These are phyloP conservation scores for Aureobasidium sp. DNA, from an alignment of 2,329 filamentous ascomycete genomes.

Conservation along the genomic window DNA sequence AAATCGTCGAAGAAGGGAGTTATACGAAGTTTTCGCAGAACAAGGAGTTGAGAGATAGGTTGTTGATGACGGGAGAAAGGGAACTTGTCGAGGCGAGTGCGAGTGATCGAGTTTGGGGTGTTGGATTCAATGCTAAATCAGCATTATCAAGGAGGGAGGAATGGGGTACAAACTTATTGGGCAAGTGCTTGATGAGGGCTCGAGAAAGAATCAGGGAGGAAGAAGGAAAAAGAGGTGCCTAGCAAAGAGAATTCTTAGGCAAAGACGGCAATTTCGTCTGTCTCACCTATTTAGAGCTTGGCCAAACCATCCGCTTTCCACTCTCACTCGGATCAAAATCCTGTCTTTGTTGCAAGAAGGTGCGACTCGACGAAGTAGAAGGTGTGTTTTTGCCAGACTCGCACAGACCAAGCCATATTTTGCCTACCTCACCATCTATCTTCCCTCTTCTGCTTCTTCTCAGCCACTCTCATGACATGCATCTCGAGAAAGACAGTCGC, in stretches of 20 bases:
- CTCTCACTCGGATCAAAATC: too few species aligned
- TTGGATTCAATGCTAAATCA: constrained; percentile 48
- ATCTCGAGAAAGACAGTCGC: not conserved
- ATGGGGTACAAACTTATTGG: constrained; percentile 59
- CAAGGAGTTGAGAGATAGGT: constrained; percentile 34
- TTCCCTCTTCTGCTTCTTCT: not conserved
- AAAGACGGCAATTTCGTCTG: not conserved
- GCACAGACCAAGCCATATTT: not conserved
- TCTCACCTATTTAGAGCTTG: not conserved
- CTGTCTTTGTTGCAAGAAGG: not conserved
- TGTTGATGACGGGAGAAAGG: constrained; percentile 50
- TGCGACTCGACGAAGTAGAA: not conserved
- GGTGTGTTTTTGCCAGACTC: not conserved
- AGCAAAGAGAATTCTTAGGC: too few species aligned
- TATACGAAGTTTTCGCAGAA: constrained; percentile 49
- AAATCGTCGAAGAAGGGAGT: constrained; percentile 51
- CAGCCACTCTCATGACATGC: not conserved
- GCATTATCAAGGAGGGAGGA: constrained; percentile 37
- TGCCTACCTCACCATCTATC: not conserved
- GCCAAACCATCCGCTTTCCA: not conserved
- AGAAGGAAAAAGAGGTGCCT: not conserved
- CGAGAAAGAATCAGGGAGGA: constrained; percentile 43
- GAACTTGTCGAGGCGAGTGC: constrained; percentile 53
- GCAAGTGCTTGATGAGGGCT: constrained; percentile 52
- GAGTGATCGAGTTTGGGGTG: constrained; percentile 55